Evolutionary conservation across 1,139 yeast genomes (phyloP), one percentile per base, ranked within the genome.

Genomic region (Kodamaea plutei): DNA sequence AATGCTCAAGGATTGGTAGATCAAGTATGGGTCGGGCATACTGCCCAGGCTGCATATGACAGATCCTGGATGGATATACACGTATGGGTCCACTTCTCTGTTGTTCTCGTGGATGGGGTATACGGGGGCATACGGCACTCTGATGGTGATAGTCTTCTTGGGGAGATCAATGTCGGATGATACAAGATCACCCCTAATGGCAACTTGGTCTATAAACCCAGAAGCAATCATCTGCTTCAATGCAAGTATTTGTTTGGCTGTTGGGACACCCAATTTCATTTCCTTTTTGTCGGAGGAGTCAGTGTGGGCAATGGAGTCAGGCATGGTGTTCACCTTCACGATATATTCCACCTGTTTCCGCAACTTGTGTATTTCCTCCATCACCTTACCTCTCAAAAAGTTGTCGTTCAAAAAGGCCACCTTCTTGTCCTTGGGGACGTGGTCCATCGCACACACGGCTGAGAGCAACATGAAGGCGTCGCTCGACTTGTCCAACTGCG

Each of bases 161-260:
- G 80, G 62, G 3, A 80, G 56, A 25, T 58, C 64, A 8, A 76
- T 66, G 23, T 83, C 94, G 1, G 78, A 61, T n/a, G 84, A 78
- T 8, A 80, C 61, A 19, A 79, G 45, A 49, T 88, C 96, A 0
- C 85, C 91, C 39, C 97, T 68, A 9, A 85, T 73, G 1, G 95
- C 95, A 12, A 91, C 73, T 50, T 85, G 95, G 53, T 93, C 98
- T 29, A 91, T 69, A 47, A 85, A 93, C 0, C 98, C 98, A 0
- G 96, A 81, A 3, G 96, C 76, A 7, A 91, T 66, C 79, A 93
- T 89, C 56, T 93, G 98, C 50, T 88, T 89, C 42, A 93, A 61
- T 1, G 94, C 83, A 33, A 77, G 72, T 8, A 87, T 53, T 59
- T 93, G 98, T 10, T 60, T 54, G 29, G 74, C 70, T 7, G 69